Conservation (phyloP, 2,329 filamentous ascomycete species). For the Colletotrichum destructivum region DNA sequence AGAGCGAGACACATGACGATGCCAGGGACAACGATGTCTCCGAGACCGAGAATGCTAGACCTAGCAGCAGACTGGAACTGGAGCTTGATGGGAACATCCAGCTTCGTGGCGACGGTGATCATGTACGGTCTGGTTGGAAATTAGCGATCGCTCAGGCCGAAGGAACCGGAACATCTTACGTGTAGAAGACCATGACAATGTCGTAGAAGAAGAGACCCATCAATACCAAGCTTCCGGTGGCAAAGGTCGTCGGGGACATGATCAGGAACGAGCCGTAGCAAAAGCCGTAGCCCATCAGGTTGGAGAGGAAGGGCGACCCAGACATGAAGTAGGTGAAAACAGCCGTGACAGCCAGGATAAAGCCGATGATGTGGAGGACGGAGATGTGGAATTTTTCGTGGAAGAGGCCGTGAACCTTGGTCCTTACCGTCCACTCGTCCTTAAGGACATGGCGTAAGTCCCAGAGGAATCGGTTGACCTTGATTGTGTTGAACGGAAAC, state of each 20-base stretch:
- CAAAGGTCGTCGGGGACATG: slow-evolving; percentile 90
- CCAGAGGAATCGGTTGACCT: slow-evolving; percentile 59
- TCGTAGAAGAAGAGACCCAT: slow-evolving; percentile 92
- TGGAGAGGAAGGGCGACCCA: slow-evolving; percentile 74
- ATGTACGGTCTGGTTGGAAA: slow-evolving; percentile 76
- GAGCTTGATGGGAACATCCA: slow-evolving; percentile 95
- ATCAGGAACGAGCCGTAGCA: slow-evolving; percentile 87
- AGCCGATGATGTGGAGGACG: slow-evolving; percentile 70
- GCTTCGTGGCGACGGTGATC: slow-evolving; percentile 87
- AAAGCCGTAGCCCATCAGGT: slow-evolving; percentile 89
- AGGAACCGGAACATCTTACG: slow-evolving; percentile 63
- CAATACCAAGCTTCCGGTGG: slow-evolving; percentile 84
- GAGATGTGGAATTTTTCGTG: slow-evolving; percentile 66
- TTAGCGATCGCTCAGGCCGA: slow-evolving; percentile 43
- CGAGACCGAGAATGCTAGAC: slow-evolving; percentile 87
- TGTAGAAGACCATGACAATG: slow-evolving; percentile 92
- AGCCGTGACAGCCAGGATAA: slow-evolving; percentile 68
- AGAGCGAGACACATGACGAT: slow-evolving; percentile 91
- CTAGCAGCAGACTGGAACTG: slow-evolving; percentile 80
- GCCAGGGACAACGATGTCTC: slow-evolving; percentile 94
- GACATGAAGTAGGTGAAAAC: slow-evolving; percentile 79
- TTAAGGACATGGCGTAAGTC: slow-evolving; percentile 64
- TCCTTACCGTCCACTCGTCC: slow-evolving; percentile 66
- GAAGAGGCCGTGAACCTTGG: slow-evolving; percentile 67
- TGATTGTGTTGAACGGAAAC: slow-evolving; percentile 5